Conservation (phyloP, 139 green algal genomes). For the Pleodorina starrii region DNA sequence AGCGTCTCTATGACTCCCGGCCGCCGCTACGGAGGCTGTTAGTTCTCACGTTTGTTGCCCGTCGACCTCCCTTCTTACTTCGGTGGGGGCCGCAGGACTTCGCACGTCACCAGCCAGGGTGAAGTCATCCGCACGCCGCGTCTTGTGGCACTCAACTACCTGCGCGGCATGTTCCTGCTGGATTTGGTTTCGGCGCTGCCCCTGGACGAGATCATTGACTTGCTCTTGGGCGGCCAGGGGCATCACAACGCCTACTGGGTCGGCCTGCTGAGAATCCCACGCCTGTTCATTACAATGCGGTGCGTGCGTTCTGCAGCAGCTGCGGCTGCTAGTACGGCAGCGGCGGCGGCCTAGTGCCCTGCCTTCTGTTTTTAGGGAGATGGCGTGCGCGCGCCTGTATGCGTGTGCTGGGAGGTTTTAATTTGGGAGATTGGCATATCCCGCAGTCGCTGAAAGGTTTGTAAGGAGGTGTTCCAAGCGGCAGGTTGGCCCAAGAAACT, state of each 20-base stretch:
- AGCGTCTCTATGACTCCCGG: too few species aligned
- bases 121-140: not conserved
- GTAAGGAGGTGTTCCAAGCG: too few species aligned
- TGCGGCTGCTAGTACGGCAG: not conserved
- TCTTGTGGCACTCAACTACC: not conserved
- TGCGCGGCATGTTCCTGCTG: conserved; percentile 14
- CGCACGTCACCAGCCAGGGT: not conserved
- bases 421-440: too few species aligned
- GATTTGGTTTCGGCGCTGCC: conserved; percentile 1
- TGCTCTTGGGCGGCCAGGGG: not conserved
- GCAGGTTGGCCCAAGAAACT: too few species aligned
- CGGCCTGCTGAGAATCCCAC: not conserved
- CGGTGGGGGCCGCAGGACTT: too few species aligned
- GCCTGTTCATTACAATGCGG: not conserved
- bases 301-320: conserved; percentile 3
- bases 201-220: not conserved
- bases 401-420: too few species aligned
- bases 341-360: too few species aligned
- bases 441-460: too few species aligned
- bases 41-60: too few species aligned
- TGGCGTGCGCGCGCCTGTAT: too few species aligned
- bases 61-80: too few species aligned
- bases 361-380: not conserved
- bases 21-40: too few species aligned
- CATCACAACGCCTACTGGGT: not conserved